These are phyloP conservation scores for Solanum pennellii DNA, from an alignment of 257 asterid species.

Conservation along the genomic window DNA sequence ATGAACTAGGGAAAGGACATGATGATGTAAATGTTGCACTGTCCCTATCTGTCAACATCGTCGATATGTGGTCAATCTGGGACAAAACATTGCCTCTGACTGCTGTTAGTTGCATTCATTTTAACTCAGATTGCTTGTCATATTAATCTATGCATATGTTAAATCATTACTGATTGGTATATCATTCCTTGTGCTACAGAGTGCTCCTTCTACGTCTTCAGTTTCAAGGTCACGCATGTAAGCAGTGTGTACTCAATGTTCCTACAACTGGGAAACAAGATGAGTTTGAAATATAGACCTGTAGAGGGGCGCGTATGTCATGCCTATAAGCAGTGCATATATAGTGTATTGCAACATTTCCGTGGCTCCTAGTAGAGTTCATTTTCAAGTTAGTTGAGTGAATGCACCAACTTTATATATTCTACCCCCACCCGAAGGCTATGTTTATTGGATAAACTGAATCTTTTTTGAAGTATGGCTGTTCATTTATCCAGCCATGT, in stretches of 20 bases:
- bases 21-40: not conserved
- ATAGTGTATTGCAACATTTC: not conserved
- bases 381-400: not conserved
- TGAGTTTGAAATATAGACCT: not conserved
- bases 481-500: not conserved
- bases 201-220: constrained; percentile 1
- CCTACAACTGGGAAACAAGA: not conserved
- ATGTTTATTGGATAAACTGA: not conserved
- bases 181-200: constrained; percentile 19
- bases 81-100: not conserved
- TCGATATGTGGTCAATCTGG: not conserved
- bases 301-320: not conserved
- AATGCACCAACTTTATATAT: not conserved
- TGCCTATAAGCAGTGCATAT: not conserved
- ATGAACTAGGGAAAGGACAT: not conserved
- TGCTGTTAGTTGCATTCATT: not conserved
- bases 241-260: not conserved
- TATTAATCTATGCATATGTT: not conserved
- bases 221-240: constrained; percentile 64
- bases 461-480: not conserved
- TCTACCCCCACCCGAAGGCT: not conserved
- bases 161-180: not conserved
- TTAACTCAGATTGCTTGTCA: not conserved
- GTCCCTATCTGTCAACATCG: not conserved
- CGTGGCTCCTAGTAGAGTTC: not conserved